Evolutionary conservation across 2,329 filamentous ascomycete genomes (phyloP), one percentile per base, ranked within the genome.

Genomic region (Pseudocercospora macadamiae): DNA sequence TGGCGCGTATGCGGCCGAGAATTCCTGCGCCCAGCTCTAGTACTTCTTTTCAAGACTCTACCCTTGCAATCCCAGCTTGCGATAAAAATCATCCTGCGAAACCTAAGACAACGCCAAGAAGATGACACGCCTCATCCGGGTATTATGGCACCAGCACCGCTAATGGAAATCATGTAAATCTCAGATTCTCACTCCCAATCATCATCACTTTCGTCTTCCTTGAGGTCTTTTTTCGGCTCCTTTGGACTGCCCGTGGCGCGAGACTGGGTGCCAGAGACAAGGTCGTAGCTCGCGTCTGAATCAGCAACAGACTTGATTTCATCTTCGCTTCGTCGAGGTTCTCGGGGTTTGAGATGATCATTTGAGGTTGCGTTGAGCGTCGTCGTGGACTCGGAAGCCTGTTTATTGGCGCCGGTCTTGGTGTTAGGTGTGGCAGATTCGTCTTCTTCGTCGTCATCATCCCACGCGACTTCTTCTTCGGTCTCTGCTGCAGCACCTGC

Each of bases 261-360:
- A 73, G 90, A 96, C 45, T 86, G 81, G 4, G 88, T 87, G 6
- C 89, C 89, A 45, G 78, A 80, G 3, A 99, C 91, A 30, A 99
- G 83, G 73, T 99, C 95, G 74, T 99, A 99, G 77, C 92, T 96
- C 16, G 91, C 91, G 68, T 99, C 95, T 73, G 93, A 97, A 69
- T 95, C 95, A 6, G 92, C 87, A 66, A 95, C 90, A 23, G 90
- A 96, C 73, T 93, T 92, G 73, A 74, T 74, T 45, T 80, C 77
- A 74, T 92, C 89, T 70, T 96, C 92, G 69, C 92, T 96, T 36
- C 79, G 77, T 54, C 90, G 87, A 16, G 86, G 79, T 67, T 89
- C 85, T 1, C 64, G 76, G 23, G 87, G 82, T 74, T 91, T 91
- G 48, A 86, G 78, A 62, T 64, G 70, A 65, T 57, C 52, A 36